These are phyloP conservation scores for Beverwykella pulmonaria DNA, from an alignment of 495 filamentous ascomycete genomes.

Conservation along the genomic window DNA sequence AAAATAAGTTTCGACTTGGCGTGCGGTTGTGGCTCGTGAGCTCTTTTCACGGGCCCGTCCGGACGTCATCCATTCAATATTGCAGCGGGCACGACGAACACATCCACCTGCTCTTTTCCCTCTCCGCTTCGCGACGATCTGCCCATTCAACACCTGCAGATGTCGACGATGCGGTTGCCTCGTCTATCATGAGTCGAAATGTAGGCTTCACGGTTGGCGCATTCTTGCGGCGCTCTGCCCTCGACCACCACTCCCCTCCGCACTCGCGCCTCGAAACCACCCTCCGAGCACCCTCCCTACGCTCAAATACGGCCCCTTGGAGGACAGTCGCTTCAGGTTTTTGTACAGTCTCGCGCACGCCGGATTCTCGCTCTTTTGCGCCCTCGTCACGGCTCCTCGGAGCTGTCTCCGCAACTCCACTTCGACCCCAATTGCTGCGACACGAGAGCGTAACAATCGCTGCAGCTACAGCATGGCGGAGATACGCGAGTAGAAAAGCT, in stretches of 20 bases:
- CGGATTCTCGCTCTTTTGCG: not conserved
- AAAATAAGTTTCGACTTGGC: constrained; percentile 6
- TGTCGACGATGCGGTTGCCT: constrained; percentile 35
- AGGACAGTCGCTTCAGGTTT: constrained; percentile 1
- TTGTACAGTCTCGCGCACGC: not conserved
- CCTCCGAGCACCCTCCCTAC: not conserved
- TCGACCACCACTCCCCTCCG: constrained; percentile 14
- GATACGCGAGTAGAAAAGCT: constrained; percentile 3
- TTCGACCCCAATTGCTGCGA: not conserved
- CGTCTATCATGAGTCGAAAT: constrained; percentile 54
- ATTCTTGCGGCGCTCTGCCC: constrained; percentile 50
- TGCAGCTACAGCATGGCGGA: constrained; percentile 25
- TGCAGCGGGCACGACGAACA: not conserved
- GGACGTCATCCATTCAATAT: not conserved
- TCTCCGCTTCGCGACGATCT: not conserved
- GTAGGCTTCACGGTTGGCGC: constrained; percentile 56
- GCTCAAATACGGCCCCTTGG: not conserved
- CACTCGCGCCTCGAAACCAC: not conserved
- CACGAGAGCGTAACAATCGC: constrained; percentile 22
- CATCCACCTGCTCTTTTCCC: not conserved
- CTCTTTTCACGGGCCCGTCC: not conserved
- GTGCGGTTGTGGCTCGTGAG: not conserved
- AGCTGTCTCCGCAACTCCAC: not conserved
- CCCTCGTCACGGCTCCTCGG: not conserved
- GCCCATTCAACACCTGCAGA: constrained; percentile 5